Conservation (phyloP, 768 basidiomycete species). For the Phaeotremella fagi region DNA sequence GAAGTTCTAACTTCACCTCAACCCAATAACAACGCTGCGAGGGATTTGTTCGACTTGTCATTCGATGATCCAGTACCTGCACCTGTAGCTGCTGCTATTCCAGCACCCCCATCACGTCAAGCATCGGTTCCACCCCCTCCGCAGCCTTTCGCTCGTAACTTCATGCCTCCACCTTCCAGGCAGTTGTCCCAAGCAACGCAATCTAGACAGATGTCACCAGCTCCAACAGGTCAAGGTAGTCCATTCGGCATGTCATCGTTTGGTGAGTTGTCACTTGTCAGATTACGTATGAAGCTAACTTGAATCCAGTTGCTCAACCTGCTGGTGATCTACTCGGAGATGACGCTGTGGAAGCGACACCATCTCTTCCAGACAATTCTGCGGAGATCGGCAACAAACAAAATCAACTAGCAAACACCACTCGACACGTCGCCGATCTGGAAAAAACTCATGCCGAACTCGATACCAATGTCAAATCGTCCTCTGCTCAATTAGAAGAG, state of each 20-base stretch:
- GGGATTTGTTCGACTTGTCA: constrained; percentile 49
- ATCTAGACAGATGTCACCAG: constrained; percentile 51
- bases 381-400: constrained; percentile 82
- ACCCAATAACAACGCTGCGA: constrained; percentile 42
- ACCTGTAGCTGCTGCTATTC: constrained; percentile 6
- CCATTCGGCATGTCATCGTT: constrained; percentile 38
- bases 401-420: constrained; percentile 79
- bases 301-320: constrained; percentile 16
- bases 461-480: constrained; percentile 62
- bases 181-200: constrained; percentile 19
- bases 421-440: constrained; percentile 61
- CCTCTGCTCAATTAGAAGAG: constrained; percentile 69
- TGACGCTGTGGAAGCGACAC: constrained; percentile 20
- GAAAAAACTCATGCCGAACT: constrained; percentile 63
- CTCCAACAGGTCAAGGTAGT: constrained; percentile 9
- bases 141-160: constrained; percentile 12
- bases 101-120: constrained; percentile 7
- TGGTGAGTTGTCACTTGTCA: constrained; percentile 5
- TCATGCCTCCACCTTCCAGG: constrained; percentile 17
- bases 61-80: constrained; percentile 24
- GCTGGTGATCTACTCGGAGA: constrained; percentile 42
- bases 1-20: constrained; percentile 37
- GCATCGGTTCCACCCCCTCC: not conserved
- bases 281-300: not conserved
- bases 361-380: constrained; percentile 56